These are phyloP conservation scores for Trichoderma sp. DNA, from an alignment of 2,329 filamentous ascomycete genomes.

Conservation along the genomic window DNA sequence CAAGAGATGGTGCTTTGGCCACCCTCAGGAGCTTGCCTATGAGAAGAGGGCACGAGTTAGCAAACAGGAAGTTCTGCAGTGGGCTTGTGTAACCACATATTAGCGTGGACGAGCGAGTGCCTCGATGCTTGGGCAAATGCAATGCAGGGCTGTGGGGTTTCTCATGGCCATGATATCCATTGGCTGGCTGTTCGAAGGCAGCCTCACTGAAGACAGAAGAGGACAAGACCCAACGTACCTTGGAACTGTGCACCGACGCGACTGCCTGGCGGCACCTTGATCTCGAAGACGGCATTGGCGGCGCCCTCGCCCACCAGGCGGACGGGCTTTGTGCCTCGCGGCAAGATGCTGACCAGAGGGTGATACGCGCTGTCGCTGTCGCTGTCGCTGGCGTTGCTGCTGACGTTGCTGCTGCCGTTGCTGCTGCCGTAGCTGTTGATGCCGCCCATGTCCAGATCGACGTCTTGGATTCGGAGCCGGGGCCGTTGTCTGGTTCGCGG, in stretches of 20 bases:
- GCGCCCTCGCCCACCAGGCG: constrained; percentile 64
- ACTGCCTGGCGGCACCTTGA: constrained; percentile 40
- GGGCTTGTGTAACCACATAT: constrained; percentile 6
- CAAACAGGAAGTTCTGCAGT: not conserved
- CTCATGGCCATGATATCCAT: not conserved
- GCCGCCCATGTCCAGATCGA: not conserved
- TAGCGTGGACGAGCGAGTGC: not conserved
- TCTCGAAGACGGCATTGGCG: constrained; percentile 71
- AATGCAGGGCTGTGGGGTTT: not conserved
- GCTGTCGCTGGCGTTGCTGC: not conserved
- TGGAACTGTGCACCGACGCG: constrained; percentile 22
- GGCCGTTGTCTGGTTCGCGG: not conserved
- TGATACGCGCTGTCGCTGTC: not conserved
- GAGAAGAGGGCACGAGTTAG: constrained; percentile 7
- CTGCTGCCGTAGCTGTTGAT: no score
- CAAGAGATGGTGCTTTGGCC: constrained; percentile 35
- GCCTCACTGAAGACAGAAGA: not conserved
- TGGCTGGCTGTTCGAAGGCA: not conserved
- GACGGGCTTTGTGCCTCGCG: constrained; percentile 34
- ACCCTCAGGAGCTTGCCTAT: constrained; percentile 39
- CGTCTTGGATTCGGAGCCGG: not conserved
- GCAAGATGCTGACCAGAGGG: constrained; percentile 31
- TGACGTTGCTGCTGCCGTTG: not conserved
- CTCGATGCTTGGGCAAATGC: not conserved
- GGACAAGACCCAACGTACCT: constrained; percentile 28